Percentiles rank a stretch among this genome's conserved stretches.
Conservation (phyloP, 176 grass and related monocot species). For the Rhynchospora breviuscula region DNA sequence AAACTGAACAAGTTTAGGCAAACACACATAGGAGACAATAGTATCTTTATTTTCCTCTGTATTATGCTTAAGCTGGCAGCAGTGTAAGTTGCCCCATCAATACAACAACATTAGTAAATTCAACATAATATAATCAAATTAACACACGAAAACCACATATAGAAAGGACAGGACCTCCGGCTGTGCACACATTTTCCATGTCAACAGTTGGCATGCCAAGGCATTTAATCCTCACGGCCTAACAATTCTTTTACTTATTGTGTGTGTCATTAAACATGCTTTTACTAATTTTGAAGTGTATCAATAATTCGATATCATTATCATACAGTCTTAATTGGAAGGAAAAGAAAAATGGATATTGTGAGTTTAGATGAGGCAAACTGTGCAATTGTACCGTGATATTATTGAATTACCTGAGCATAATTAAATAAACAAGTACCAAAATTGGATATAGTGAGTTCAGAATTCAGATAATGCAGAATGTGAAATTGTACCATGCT, state of each 20-base stretch:
- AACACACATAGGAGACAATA: too few species aligned
- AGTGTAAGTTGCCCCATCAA: not conserved
- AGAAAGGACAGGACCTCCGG: constrained; percentile 50
- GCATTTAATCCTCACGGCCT: not conserved
- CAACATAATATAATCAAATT: not conserved
- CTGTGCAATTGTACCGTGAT: not conserved
- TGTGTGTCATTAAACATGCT: not conserved
- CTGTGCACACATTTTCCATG: constrained; percentile 83
- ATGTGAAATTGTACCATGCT: not conserved
- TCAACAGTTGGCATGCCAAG: constrained; percentile 79
- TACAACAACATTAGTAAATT: not conserved
- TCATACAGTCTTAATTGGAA: not conserved
- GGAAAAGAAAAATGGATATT: not conserved
- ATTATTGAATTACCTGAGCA: not conserved
- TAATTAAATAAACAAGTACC: not conserved
- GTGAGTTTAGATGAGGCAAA: not conserved
- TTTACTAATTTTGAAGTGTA: not conserved
- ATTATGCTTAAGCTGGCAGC: too few species aligned
- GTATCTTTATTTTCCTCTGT: too few species aligned
- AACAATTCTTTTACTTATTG: not conserved
- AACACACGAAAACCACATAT: not conserved
- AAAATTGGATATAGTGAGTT: too few species aligned
- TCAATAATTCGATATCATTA: not conserved
- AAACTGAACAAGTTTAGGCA: too few species aligned
- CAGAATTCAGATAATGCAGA: not conserved